Evolutionary conservation across 352 stramenopile species (phyloP), one percentile per base, ranked within the genome.

Genomic region (Thraustotheca clavata): DNA sequence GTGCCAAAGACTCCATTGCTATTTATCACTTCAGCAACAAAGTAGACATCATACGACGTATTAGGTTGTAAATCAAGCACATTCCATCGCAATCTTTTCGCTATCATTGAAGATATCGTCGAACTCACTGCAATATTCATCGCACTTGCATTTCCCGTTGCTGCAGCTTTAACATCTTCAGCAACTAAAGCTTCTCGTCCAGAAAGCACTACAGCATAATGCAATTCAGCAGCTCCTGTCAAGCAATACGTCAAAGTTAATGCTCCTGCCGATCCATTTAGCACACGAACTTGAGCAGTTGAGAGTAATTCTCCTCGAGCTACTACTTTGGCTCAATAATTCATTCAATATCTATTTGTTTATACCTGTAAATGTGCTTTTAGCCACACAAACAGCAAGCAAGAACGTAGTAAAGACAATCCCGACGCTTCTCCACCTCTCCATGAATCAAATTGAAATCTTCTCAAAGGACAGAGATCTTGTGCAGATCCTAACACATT

Each of bases 21-120:
- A 33, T 75, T 74, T 11, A 75, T 73, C 20, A 89, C 83, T 43
- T 93, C 81, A 12, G 77, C 75, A 8, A 93, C 82, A 68, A 93
- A 86, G 71, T 86, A 90, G 62, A 91, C 81, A 36, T 91, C 82
- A 69, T 90, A 93, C 71, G 72, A 89, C 24, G 71, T 80, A 49
- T 91, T 90, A 0, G 79, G 24, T 9, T 48, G 22, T 12, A 93
- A 62, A 0, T 75, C 70, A 6, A 70, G 26, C 1, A 91, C 69
- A 1, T 67, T 32, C 22, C 69, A 74, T 57, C 82, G 78, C 1
- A 89, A 49, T 26, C 87, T 86, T 41, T 87, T 73, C 4, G 81
- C 77, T 26, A 61, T 70, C 0, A 70, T 12, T 6, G 87, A 72
- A 0, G 70, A 67, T 20, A 90, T 62, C 0, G 80, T 89, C 36